Evolutionary conservation across 164 flowering plant genomes (phyloP), one percentile per base, ranked within the genome.

Genomic region (Stephania yunnanensis): DNA sequence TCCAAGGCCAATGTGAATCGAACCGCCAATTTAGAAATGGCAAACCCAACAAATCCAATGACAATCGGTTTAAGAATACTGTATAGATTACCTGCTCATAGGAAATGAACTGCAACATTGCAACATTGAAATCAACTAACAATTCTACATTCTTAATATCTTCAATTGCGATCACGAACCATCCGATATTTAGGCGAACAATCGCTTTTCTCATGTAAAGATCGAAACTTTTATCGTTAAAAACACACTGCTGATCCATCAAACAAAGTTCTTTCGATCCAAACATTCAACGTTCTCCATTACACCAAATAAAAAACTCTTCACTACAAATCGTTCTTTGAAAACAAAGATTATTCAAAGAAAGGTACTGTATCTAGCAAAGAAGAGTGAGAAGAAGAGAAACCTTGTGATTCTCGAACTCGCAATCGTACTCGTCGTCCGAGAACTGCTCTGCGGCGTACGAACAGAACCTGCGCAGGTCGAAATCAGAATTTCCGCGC

Each of bases 391-490:
- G 2, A 7, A 12, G n/a, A 31, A 55, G 4, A 29, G 30, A 55
- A 63, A 89, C 90, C 94, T 82, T 80, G 6, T 89, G 87, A 78
- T 74, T 80, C 78, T 92, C 97, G 74, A 87, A 89, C 58, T 95
- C 98, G 74, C 92, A 84, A 70, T 92, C 97, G 67, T 95, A 92
- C 76, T 92, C 98, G 74, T 95, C 98, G 70, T 95, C 98, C 7
- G 98, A 95, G 81, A 95, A 95, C 83, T 90, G 97, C 85, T 95
- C 98, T 10, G 76, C 87, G 3, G 97, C 89, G 53, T 88, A 90
- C 5, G 89, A 83, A 63, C 83, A 80, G 69, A 86, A 80, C 50
- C 68, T 31, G 73, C 78, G 66, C 42, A 79, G 69, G 36, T 79
- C 81, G 36, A 53, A 46, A 66, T 13, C 58, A 72, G 50, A 75